Percentiles rank a stretch among this genome's conserved stretches.
phyloP scores from a whole-genome alignment of 2,329 filamentous ascomycete species.

The Diaporthe humulicola region DNA sequence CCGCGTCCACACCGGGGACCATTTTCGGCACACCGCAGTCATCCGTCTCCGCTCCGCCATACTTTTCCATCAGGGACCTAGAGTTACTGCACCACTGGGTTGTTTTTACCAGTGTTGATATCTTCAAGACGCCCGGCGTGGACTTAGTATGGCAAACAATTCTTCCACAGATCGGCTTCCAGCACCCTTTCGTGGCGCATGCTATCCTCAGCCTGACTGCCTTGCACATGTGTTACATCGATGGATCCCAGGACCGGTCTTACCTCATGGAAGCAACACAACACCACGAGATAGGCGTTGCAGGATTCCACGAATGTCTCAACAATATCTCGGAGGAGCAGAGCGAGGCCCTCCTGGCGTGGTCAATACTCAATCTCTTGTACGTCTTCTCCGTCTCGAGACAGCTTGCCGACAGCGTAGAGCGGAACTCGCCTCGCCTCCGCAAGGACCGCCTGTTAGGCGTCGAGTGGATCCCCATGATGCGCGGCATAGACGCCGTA shows the following conservation, averaged over 20 bases:
- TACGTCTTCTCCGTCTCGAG: neutral
- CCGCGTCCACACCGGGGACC: neutral
- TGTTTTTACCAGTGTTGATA: neutral
- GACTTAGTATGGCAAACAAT: neutral
- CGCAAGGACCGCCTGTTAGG: neutral
- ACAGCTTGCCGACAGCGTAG: neutral
- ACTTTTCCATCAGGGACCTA: neutral
- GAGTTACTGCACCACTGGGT: neutral
- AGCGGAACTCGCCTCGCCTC: slow-evolving; percentile 1
- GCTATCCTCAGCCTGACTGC: neutral
- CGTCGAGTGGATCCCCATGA: slow-evolving; percentile 2
- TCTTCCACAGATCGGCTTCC: neutral
- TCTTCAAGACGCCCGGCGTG: neutral
- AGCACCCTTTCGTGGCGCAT: neutral
- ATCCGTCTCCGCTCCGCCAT: neutral
- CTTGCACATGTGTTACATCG: neutral
- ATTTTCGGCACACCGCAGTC: neutral
- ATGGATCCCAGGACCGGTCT: neutral
- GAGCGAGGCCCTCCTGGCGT: neutral
- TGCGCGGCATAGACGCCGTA: neutral
- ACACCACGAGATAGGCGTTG: neutral
- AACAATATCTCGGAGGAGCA: neutral
- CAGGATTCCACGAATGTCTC: neutral
- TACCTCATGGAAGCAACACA: slow-evolving; percentile 2
- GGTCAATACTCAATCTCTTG: neutral